Conservation (phyloP, 148 eudicot species). For the Camellia lanceoleosa region DNA sequence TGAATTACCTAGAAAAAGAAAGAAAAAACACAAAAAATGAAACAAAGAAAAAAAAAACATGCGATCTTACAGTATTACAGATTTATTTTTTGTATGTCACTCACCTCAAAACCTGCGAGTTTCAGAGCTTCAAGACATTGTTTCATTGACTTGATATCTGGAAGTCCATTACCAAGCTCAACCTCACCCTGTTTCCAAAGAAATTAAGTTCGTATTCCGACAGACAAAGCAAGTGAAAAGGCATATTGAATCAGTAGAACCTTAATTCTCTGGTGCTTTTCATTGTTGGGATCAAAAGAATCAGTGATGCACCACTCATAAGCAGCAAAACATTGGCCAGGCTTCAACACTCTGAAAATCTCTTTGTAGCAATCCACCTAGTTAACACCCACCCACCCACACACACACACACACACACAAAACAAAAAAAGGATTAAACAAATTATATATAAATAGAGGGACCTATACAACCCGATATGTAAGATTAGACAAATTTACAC, state of each 20-base stretch:
- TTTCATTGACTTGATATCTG: slow-evolving; percentile 64
- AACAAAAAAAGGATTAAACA: background rate
- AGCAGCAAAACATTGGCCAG: slow-evolving; percentile 84
- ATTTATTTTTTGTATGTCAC: slow-evolving; percentile 1
- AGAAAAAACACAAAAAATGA: too few relatives aligned
- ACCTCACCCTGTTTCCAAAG: slow-evolving; percentile 55
- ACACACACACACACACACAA: background rate
- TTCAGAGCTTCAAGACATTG: slow-evolving; percentile 79
- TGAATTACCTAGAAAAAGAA: too few relatives aligned
- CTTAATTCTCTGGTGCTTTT: slow-evolving; percentile 80
- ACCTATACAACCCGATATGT: too few relatives aligned
- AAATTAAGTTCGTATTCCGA: background rate
- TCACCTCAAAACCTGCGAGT: slow-evolving; percentile 81
- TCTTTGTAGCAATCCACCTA: slow-evolving; percentile 69
- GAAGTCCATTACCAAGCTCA: slow-evolving; percentile 87
- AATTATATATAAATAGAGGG: too few relatives aligned
- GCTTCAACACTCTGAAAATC: slow-evolving; percentile 72
- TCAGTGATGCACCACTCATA: slow-evolving; percentile 94
- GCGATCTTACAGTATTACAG: too few relatives aligned
- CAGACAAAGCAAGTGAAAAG: background rate
- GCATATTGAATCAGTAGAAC: slow-evolving; percentile 22
- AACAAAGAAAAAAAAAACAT: too few relatives aligned
- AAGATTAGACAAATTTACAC: too few relatives aligned
- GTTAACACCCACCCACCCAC: too few relatives aligned
- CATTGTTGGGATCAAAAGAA: slow-evolving; percentile 63